Base-by-base conservation (phyloP, 2,329 filamentous ascomycete species). In the Fusarium zealandicum region DNA sequence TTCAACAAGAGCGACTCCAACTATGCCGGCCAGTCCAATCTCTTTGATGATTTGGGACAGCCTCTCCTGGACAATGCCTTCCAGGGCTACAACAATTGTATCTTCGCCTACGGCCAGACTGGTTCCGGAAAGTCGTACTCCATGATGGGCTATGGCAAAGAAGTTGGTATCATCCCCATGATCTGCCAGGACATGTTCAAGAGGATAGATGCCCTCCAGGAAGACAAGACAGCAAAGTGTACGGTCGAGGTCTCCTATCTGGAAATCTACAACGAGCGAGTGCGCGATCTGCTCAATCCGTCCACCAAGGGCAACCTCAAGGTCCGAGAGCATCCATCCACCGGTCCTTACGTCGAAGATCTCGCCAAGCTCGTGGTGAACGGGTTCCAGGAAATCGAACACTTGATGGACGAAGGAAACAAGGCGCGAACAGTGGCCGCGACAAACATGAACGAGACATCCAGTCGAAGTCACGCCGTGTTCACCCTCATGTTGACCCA, bases 401-500 rank as follows among this genome's bases (percentile, higher is more conserved):
- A 97, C 71, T 78, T 99, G 68, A 99, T 99, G 95, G 95, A 99
- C 71, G 93, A 98, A 76, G 95, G 95, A 69, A 99, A 99, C 80
- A 99, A 99, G 77, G 95, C 95, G 28, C 85, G 95, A 80, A 99
- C 95, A 1, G 95, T 99, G 32, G 95, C 95, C 3, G 95, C 95
- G 7, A 99, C 95, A 32, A 99, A 98, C 82, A 99, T 99, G 95
- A 99, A 99, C 80, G 95, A 98, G 76, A 99, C 96, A 0, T 97
- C 92, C 55, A 96, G 92, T 83, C 89, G 95, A 80, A 98, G 93
- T 72, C 95, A 99, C 75, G 95, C 95, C 33, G 96, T 99, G 44
- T 99, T 99, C 73, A 99, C 96, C 16, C 80, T 99, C 47, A 98
- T 93, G 69, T 80, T 99, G 39, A 96, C 92, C 0, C 95, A 99